Evolutionary conservation across 2,329 filamentous ascomycete genomes (phyloP).

Genomic region (Aspergillus costaricaensis): DNA sequence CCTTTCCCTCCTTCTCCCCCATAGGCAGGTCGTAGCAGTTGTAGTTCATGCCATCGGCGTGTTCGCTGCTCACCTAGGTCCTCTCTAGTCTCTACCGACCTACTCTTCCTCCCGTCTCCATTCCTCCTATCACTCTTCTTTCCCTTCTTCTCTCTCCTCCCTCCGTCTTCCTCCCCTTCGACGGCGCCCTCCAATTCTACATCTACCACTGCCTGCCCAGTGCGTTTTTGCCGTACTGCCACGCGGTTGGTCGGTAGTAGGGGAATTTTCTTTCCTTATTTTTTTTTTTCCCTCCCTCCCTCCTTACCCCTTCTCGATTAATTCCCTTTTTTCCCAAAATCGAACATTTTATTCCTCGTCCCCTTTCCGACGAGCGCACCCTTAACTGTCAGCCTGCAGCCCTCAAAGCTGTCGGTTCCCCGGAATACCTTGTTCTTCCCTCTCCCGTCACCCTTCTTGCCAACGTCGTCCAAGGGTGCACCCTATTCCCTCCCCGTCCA

Average conservation of each 20-base stretch:
- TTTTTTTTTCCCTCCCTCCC: slow-evolving; percentile 14
- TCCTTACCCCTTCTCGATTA: slow-evolving; percentile 14
- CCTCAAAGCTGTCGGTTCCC: neutral
- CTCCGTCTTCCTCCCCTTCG: slow-evolving; percentile 24
- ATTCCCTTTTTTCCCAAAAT: slow-evolving; percentile 13
- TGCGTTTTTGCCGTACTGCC: slow-evolving; percentile 34
- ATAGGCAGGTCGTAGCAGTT: slow-evolving; percentile 12
- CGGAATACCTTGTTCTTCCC: slow-evolving; percentile 10
- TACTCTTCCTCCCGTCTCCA: slow-evolving; percentile 16
- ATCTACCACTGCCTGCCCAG: slow-evolving; percentile 28
- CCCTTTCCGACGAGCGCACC: slow-evolving; percentile 7
- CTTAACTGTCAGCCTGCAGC: slow-evolving; percentile 7
- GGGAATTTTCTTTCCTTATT: slow-evolving; percentile 16
- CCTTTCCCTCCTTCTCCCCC: slow-evolving; percentile 16
- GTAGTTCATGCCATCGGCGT: slow-evolving; percentile 14
- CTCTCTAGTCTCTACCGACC: slow-evolving; percentile 16
- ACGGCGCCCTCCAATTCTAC: slow-evolving; percentile 15
- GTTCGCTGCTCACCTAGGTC: slow-evolving; percentile 13
- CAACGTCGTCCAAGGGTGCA: slow-evolving; percentile 8
- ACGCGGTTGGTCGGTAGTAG: slow-evolving; percentile 30
- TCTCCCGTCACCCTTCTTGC: slow-evolving; percentile 11
- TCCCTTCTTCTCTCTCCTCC: slow-evolving; percentile 18
- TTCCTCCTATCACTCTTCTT: slow-evolving; percentile 20
- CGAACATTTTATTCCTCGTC: slow-evolving; percentile 10
- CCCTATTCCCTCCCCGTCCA: neutral